These are phyloP conservation scores for Exserohilum turcica DNA, from an alignment of 2,329 filamentous ascomycete genomes.

Conservation along the genomic window DNA sequence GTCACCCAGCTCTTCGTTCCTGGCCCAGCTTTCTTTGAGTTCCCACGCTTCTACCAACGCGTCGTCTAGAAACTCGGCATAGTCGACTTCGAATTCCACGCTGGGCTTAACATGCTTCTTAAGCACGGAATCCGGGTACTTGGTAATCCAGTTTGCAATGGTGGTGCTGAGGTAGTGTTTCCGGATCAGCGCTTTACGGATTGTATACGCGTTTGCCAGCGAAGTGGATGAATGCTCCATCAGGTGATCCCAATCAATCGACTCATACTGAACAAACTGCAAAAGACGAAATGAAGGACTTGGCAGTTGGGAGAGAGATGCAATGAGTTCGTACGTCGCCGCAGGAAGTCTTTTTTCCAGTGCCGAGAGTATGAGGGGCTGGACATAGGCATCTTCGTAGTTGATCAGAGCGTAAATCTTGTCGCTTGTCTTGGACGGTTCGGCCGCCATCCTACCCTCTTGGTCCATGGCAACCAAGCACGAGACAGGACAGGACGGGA, in stretches of 20 bases:
- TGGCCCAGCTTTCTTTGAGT: slow-evolving; percentile 74
- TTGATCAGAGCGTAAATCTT: slow-evolving; percentile 73
- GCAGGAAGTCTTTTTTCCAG: slow-evolving; percentile 66
- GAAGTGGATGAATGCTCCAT: slow-evolving; percentile 64
- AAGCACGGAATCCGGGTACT: slow-evolving; percentile 75
- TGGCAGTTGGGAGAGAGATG: slow-evolving; percentile 56
- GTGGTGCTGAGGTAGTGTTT: slow-evolving; percentile 93
- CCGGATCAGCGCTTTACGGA: slow-evolving; percentile 92
- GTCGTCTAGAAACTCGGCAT: slow-evolving; percentile 94
- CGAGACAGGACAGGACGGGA: neutral
- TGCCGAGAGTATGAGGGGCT: slow-evolving; percentile 80
- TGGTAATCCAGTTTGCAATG: slow-evolving; percentile 81
- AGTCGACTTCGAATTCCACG: slow-evolving; percentile 92
- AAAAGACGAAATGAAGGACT: slow-evolving; percentile 60
- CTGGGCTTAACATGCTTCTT: slow-evolving; percentile 73
- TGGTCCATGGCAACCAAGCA: neutral
- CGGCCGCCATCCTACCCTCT: slow-evolving; percentile 16
- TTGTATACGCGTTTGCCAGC: slow-evolving; percentile 87
- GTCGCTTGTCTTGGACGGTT: neutral
- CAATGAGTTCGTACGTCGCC: slow-evolving; percentile 61
- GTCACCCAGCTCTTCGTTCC: slow-evolving; percentile 60
- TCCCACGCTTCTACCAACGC: slow-evolving; percentile 90
- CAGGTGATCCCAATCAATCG: slow-evolving; percentile 80
- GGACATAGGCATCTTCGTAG: slow-evolving; percentile 88
- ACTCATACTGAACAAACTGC: slow-evolving; percentile 86